phyloP scores from a whole-genome alignment of 2,329 filamentous ascomycete species.

The Trichoderma endophyticum region DNA sequence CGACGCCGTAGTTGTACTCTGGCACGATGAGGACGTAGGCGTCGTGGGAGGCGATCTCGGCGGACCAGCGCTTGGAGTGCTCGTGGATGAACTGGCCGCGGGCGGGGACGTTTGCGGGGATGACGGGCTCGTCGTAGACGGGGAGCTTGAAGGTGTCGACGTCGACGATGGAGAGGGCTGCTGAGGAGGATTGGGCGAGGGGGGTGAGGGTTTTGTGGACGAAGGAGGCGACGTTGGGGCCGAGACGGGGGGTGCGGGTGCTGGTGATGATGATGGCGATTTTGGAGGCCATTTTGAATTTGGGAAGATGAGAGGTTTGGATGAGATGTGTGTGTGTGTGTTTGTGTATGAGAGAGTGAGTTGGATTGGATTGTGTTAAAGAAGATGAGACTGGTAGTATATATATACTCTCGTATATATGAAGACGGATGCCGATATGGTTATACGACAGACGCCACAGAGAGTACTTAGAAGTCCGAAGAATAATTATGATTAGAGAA shows the following conservation, averaged over 20 bases:
- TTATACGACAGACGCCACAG: not conserved
- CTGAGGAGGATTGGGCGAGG: not conserved
- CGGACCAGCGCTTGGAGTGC: conserved; percentile 41
- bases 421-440: not conserved
- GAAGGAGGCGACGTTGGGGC: conserved; percentile 4
- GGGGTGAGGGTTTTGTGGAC: not conserved
- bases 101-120: conserved; percentile 36
- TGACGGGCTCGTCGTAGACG: conserved; percentile 39
- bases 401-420: not conserved
- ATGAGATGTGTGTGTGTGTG: not conserved
- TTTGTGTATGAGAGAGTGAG: not conserved
- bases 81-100: conserved; percentile 33
- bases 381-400: not conserved
- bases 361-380: not conserved
- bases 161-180: conserved; percentile 31
- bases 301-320: not conserved
- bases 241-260: conserved; percentile 13
- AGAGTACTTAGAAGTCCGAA: not conserved
- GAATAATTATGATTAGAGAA: not conserved
- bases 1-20: conserved; percentile 55
- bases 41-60: conserved; percentile 40
- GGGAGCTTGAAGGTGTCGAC: conserved; percentile 40
- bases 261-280: conserved; percentile 17
- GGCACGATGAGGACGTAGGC: conserved; percentile 45
- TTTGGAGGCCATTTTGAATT: not conserved